Base-by-base conservation (phyloP, 2,329 filamentous ascomycete species). In the Hypoxylon sp. region DNA sequence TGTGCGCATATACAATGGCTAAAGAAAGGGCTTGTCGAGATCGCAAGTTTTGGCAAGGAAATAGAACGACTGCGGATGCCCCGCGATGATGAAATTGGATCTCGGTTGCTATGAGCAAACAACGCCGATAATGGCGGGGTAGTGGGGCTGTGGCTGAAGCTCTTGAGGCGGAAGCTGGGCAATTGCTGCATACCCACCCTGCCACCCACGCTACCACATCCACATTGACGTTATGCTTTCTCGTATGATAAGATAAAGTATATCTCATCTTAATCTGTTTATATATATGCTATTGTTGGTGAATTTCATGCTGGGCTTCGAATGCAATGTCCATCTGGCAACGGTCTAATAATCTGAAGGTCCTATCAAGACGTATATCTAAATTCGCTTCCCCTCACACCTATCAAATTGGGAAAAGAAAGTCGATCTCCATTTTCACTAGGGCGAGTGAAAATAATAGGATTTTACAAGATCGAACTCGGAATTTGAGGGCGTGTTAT, bases 11-110 rank as follows among this genome's bases (percentile, higher is more conserved):
- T 17, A 33, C 22, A 58, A 39, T 50, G 31, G 22, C 5, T 14
- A 39, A 44, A 14, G 17, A 37, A 19, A 39, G 26, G 17, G n/a
- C n/a, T 35, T 17, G 57, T 53, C 24, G 24, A 31, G n/a, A 31
- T 60, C 47, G 35, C 24, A 44, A 44, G 54, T 29, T 37, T 4
- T 26, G 19, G 17, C 39, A 10, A 35, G 29, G 51, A 56, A 42
- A 37, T 47, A 44, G 17, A 58, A 59, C 13, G 33, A 52, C 11
- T 70, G 63, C 29, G 8, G 29, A 5, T 31, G 29, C 67, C 67
- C 67, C 67, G 61, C 68, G 68, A 63, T 70, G 68, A 68, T 68
- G 65, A 67, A 65, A 70, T 70, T 29, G 22, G 10, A 29, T 42
- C 48, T 65, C 56, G 47, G 64, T 57, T 48, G 14, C 11, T 35